A percentile compares a stretch with the other conserved stretches of the same genome.
Evolutionary conservation across 352 stramenopile genomes (phyloP).

Genomic region (Globisporangium barbulae): DNA sequence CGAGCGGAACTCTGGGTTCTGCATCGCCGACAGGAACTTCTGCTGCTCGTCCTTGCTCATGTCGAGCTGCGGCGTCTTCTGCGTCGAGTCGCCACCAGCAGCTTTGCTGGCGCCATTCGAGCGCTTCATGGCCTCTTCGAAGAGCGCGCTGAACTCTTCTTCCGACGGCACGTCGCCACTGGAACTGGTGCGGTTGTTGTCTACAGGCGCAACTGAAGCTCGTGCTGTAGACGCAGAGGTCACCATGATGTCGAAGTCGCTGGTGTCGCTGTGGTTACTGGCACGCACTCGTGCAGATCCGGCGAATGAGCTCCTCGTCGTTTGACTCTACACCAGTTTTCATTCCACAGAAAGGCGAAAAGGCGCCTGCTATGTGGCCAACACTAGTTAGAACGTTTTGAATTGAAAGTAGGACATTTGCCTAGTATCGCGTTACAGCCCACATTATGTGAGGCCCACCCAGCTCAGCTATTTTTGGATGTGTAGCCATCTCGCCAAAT

Average conservation of each 20-base stretch:
- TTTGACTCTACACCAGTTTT: not conserved
- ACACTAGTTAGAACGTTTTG: not conserved
- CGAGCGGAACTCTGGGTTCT: conserved; percentile 89
- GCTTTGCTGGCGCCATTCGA: conserved; percentile 4
- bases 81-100: not conserved
- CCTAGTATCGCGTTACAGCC: not conserved
- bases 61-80: conserved; percentile 15
- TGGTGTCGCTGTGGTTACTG: not conserved
- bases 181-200: not conserved
- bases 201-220: not conserved
- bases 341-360: not conserved
- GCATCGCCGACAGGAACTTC: conserved; percentile 89
- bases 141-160: conserved; percentile 42
- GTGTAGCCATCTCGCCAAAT: conserved; percentile 7
- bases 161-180: conserved; percentile 22
- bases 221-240: not conserved
- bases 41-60: conserved; percentile 68
- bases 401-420: not conserved
- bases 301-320: not conserved
- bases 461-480: not conserved
- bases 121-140: conserved; percentile 46
- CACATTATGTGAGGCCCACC: not conserved
- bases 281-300: not conserved
- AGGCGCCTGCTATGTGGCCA: not conserved
- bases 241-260: not conserved